phyloP scores from a whole-genome alignment of 371 early-diverging fungal genomes.

The Mortierella sp. region DNA sequence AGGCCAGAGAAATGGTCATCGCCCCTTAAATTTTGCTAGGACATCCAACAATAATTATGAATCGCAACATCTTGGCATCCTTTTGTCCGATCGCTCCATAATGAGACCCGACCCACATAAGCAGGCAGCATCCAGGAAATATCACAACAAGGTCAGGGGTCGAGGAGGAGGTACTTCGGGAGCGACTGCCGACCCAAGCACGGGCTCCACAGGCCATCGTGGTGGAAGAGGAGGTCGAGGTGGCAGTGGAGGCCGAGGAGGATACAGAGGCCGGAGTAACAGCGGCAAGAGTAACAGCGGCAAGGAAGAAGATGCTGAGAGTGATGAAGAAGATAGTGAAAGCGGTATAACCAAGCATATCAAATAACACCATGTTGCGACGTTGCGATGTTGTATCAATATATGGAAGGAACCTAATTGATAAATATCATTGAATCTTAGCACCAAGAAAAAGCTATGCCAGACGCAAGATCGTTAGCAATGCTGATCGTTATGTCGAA shows the following conservation, averaged over 20 bases:
- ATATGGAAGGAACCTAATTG: neutral
- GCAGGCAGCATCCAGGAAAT: constrained; percentile 53
- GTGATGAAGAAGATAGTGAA: constrained; percentile 9
- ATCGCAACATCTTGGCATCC: neutral
- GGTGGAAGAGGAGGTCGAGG: constrained; percentile 22
- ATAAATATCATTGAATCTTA: neutral
- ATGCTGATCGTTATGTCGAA: constrained; percentile 47
- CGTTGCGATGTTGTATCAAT: neutral
- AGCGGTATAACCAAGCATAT: constrained; percentile 5
- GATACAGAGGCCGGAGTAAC: constrained; percentile 17
- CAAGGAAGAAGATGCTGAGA: constrained; percentile 12
- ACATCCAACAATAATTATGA: neutral
- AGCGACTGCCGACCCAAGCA: constrained; percentile 15
- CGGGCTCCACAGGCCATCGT: constrained; percentile 10
- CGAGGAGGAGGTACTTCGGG: constrained; percentile 24
- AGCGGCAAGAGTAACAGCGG: neutral
- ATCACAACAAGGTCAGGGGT: constrained; percentile 43
- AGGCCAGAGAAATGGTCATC: too few relatives aligned
- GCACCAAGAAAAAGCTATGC: constrained; percentile 46
- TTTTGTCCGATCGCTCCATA: constrained; percentile 2
- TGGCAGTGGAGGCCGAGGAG: constrained; percentile 17
- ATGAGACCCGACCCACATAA: constrained; percentile 57
- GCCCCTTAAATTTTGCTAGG: too few relatives aligned
- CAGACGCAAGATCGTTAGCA: constrained; percentile 48
- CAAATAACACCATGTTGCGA: neutral